Conservation (phyloP, 148 eudicot species). For the Chenopodium berlandieri region DNA sequence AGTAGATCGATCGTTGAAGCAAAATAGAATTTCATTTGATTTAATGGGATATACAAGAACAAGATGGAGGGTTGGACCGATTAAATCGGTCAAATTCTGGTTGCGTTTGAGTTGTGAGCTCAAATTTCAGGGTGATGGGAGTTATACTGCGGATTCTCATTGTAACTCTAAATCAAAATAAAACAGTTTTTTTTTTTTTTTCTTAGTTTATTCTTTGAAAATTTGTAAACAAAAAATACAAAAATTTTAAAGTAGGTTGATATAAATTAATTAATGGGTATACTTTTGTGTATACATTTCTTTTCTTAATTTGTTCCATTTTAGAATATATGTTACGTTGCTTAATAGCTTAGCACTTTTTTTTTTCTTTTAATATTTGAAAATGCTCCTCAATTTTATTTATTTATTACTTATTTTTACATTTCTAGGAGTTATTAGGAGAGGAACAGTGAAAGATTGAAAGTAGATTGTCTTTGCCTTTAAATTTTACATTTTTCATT, state of each 20-base stretch:
- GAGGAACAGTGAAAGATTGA: background rate
- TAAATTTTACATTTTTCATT: too few relatives aligned
- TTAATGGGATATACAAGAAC: slow-evolving; percentile 53
- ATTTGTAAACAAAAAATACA: background rate
- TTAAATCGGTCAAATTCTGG: slow-evolving; percentile 58
- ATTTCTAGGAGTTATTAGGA: background rate
- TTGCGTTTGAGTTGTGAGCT: slow-evolving; percentile 53
- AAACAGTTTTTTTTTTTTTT: background rate
- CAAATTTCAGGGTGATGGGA: slow-evolving; percentile 32
- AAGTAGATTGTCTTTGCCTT: background rate
- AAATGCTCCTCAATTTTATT: background rate
- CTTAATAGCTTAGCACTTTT: background rate
- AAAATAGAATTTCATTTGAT: slow-evolving; percentile 36
- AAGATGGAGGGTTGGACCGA: slow-evolving; percentile 60
- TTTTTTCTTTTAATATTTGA: background rate
- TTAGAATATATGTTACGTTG: background rate
- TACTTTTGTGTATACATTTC: background rate
- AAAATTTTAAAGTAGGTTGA: background rate
- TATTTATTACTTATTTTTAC: background rate
- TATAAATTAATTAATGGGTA: background rate
- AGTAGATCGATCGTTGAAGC: slow-evolving; percentile 35
- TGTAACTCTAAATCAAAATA: slow-evolving; percentile 53
- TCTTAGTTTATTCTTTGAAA: background rate
- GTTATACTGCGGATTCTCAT: slow-evolving; percentile 27
- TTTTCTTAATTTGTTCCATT: background rate